Conservation (phyloP, 2,329 filamentous ascomycete genomes). For the Immersiporthe knoxdaviesiana region DNA sequence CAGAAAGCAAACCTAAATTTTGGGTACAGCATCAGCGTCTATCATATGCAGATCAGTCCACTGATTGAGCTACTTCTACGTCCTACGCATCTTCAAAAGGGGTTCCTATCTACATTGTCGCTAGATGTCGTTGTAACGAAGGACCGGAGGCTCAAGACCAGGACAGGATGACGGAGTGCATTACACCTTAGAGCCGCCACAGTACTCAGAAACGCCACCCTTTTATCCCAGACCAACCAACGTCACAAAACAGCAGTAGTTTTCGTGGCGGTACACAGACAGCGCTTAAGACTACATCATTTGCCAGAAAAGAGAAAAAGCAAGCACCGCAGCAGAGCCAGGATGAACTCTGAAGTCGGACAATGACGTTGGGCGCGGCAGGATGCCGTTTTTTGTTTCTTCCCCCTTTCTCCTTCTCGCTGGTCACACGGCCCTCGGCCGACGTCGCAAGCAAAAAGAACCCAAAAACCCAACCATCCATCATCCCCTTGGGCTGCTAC, state of each 20-base stretch:
- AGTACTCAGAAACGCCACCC: no score
- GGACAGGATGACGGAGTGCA: background rate
- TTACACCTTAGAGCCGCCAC: no score
- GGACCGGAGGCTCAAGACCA: background rate
- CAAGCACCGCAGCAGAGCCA: background rate
- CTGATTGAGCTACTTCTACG: background rate
- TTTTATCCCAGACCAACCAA: no score
- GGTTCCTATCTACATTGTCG: no score
- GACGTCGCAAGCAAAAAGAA: background rate
- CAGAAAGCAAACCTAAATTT: background rate
- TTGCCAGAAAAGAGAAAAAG: background rate
- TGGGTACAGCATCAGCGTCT: background rate
- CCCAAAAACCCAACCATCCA: no score
- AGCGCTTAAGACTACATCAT: background rate
- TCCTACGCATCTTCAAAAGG: no score
- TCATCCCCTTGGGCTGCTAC: no score
- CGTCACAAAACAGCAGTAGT: background rate
- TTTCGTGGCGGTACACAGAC: background rate
- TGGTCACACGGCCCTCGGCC: conserved; percentile 4
- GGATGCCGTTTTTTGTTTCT: background rate
- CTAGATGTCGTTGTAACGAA: background rate
- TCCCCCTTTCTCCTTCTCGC: background rate
- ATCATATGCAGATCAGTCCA: background rate
- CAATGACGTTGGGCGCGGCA: conserved; percentile 4
- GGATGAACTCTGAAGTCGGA: background rate